Conservation (phyloP, 1,284 basidiomycete genomes). For the Cryptococcus neoformans region DNA sequence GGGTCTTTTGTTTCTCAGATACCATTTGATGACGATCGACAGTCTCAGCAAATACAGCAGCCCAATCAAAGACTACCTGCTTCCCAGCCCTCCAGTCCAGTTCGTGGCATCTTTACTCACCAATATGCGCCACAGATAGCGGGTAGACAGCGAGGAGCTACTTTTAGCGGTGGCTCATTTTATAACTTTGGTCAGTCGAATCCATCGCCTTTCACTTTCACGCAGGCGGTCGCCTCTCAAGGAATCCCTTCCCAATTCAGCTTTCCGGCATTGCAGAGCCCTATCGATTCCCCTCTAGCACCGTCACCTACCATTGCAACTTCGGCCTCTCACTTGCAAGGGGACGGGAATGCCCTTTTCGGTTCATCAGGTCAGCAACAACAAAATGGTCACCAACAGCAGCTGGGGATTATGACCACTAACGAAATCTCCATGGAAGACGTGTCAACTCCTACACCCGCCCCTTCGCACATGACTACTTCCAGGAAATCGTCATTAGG, state of each 20-base stretch:
- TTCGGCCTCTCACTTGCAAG: constrained; percentile 12
- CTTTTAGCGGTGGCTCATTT: constrained; percentile 39
- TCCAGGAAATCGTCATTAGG: constrained; percentile 14
- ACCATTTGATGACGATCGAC: constrained; percentile 1
- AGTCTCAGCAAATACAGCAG: neutral
- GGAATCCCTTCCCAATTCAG: constrained; percentile 31
- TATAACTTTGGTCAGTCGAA: neutral
- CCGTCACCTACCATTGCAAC: constrained; percentile 27
- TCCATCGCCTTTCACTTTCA: constrained; percentile 1
- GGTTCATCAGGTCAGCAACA: constrained; percentile 1
- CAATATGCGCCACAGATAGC: neutral
- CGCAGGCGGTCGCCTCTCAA: constrained; percentile 4
- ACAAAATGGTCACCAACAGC: neutral
- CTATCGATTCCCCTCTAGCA: constrained; percentile 17
- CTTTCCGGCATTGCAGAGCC: neutral
- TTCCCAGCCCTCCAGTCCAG: constrained; percentile 42
- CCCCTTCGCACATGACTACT: constrained; percentile 4
- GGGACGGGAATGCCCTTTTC: constrained; percentile 7
- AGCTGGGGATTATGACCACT: constrained; percentile 7
- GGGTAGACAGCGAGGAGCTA: constrained; percentile 41
- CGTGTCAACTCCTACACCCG: constrained; percentile 24
- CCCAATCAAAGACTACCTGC: constrained; percentile 28
- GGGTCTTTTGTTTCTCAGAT: constrained; percentile 13
- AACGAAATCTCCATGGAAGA: constrained; percentile 40
- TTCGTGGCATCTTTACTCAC: constrained; percentile 21